Base-by-base conservation (phyloP, 192 early-diverging fungal genomes). In the Chytriomyces hyalinus region DNA sequence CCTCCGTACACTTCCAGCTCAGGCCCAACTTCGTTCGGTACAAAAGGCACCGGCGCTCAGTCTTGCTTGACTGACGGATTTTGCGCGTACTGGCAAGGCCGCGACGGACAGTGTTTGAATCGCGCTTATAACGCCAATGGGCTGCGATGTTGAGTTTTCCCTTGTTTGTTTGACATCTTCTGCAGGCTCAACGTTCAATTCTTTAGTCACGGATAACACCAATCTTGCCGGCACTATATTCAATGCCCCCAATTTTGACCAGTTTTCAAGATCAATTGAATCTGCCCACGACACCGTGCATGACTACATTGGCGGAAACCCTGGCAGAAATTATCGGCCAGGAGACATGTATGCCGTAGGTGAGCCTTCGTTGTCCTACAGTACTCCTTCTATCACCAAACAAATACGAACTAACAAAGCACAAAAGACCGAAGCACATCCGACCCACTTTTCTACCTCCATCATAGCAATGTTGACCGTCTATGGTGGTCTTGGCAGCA, bases 391-490 rank as follows among this genome's bases (percentile, higher is more conserved):
- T 26, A 26, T 26, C 24, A 26, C 24, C 24, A 26, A 26, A 26
- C 24, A 26, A 26, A 26, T 26, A 26, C 24, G 24, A 26, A 26
- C 24, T 26, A 26, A 26, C 24, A 26, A 26, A 26, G 24, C 24
- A 26, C 24, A 26, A 26, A 26, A 26, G 24, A 26, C 13, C 20
- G 63, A 0, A 77, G 73, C 7, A 63, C 79, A 44, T 10, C 36
- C 11, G 79, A 80, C 72, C 68, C 67, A 13, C 47, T 79, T 15
- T 79, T 79, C 46, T 79, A 67, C 57, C 36, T 79, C 9, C 78
- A 79, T 28, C 77, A 78, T 48, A 68, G 57, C 48, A 47, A 48
- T 49, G 46, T 63, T n/a, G 77, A 78, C 48, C 13, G 28, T 10
- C 28, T 78, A 20, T 78, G 77, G 77, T 60, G n/a, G 15, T 51